Evolutionary conservation across 2,329 filamentous ascomycete genomes (phyloP), one percentile per base, ranked within the genome.

Genomic region (Fusarium sp.): DNA sequence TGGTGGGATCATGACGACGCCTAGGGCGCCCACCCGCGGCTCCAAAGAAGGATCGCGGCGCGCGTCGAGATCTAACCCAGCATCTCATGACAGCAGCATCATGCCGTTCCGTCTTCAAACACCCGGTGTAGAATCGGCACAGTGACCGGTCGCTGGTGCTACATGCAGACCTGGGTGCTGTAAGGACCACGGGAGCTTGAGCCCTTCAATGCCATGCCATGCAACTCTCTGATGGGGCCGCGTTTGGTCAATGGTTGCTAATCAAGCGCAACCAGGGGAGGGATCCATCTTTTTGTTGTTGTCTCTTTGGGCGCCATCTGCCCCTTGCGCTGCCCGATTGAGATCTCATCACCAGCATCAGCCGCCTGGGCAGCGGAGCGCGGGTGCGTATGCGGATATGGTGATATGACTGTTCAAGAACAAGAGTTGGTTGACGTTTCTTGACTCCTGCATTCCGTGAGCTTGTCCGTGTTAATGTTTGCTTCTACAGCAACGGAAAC

Each of bases 301-400:
- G 43, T 68, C 54, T 51, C 40, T 43, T 57, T 57, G 56, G 55
- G 67, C 68, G 68, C 64, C 64, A 58, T 48, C 52, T 70, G 54
- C 51, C 61, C 64, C 71, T 71, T 69, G 62, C 55, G 65, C 60
- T 73, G 60, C 72, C 65, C 63, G 66, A 74, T 74, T 71, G 64
- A 67, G 73, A 75, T 75, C 71, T 74, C 70, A 66, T 70, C 71
- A 70, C 55, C 48, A 56, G 65, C 65, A 68, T 65, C 60, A 48
- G 50, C 34, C 51, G 41, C 52, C 58, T 28, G 39, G 39, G 39
- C 39, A 41, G 18, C 12, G 11, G 18, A 16, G 28, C 7, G 44
- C 44, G 23, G 15, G 27, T n/a, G 7, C 31, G 31, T 9, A 34
- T 11, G 31, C 31, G 31, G 8, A 34, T 34, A 30, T 37, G 41